Percentiles rank a stretch among this genome's conserved stretches.
Evolutionary conservation across 305 asterid species (phyloP).

Genomic region (Solanum hybrid): DNA sequence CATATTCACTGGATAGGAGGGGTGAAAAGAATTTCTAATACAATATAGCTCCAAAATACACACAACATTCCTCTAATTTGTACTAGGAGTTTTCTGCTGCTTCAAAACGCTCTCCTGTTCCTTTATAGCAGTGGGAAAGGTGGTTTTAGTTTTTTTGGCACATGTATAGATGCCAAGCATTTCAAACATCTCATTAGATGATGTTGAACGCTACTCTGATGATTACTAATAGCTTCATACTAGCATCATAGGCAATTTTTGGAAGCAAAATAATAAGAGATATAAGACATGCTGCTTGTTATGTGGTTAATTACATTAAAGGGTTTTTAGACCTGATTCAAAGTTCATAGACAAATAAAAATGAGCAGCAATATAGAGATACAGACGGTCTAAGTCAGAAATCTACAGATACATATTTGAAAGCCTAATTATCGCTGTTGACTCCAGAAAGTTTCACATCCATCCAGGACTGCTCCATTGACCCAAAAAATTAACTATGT

Average conservation of each 20-base stretch:
- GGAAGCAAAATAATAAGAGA: neutral
- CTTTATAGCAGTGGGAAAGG: neutral
- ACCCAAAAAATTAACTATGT: neutral
- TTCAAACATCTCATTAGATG: neutral
- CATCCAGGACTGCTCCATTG: neutral
- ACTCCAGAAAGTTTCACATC: neutral
- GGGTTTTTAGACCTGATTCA: neutral
- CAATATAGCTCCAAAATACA: neutral
- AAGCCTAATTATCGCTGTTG: neutral
- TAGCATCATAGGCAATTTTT: neutral
- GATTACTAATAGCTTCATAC: neutral
- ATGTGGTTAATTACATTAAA: neutral
- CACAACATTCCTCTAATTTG: neutral
- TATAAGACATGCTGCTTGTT: neutral
- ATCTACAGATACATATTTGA: neutral
- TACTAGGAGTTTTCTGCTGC: neutral
- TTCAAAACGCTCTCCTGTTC: neutral
- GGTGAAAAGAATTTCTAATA: neutral
- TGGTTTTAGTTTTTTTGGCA: neutral
- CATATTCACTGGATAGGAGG: neutral
- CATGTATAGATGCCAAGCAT: neutral
- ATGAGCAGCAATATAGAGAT: neutral
- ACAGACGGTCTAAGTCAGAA: neutral
- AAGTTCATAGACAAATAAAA: neutral
- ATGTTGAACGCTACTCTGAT: neutral